A percentile compares a stretch with the other conserved stretches of the same genome.
phyloP scores from a whole-genome alignment of 2,329 filamentous ascomycete species.

The Colletotrichum melonis region DNA sequence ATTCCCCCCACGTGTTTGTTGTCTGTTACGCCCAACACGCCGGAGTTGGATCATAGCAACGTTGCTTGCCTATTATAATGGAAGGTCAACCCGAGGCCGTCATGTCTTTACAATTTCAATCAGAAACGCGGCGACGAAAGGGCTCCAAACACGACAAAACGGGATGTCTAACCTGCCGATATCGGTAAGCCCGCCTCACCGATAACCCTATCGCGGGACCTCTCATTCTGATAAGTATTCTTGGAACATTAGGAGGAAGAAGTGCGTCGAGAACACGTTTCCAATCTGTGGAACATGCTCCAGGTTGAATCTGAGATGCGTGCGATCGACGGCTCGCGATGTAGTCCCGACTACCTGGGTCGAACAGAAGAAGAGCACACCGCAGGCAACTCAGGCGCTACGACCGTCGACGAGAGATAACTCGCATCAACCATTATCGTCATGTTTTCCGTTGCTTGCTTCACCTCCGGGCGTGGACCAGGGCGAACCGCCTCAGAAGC shows the following conservation, averaged over 20 bases:
- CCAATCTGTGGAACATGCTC: conserved; percentile 32
- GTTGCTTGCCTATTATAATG: not conserved
- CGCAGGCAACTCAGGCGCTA: not conserved
- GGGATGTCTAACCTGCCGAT: conserved; percentile 37
- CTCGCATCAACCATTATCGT: not conserved
- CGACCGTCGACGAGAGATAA: not conserved
- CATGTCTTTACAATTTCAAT: not conserved
- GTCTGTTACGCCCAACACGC: conserved; percentile 24
- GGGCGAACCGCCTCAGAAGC: conserved; percentile 20
- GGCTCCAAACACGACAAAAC: conserved; percentile 37
- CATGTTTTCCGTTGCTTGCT: not conserved
- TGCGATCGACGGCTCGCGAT: conserved; percentile 29
- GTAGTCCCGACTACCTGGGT: conserved; percentile 31
- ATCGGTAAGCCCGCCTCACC: conserved; percentile 21
- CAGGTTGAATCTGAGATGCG: conserved; percentile 34
- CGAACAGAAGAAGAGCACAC: conserved; percentile 6
- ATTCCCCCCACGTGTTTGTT: conserved; percentile 4
- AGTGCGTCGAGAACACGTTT: conserved; percentile 36
- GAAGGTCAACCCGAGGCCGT: not conserved
- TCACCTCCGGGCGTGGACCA: not conserved
- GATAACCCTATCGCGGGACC: too few species aligned
- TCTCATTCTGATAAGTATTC: conserved; percentile 10
- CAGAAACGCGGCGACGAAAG: conserved; percentile 27
- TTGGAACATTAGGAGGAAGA: conserved; percentile 27
- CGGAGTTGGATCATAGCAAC: not conserved